Percentiles rank a stretch among this genome's conserved stretches.
Conservation (phyloP, 1,284 basidiomycete species). For the Hypsizygus ulmarius region DNA sequence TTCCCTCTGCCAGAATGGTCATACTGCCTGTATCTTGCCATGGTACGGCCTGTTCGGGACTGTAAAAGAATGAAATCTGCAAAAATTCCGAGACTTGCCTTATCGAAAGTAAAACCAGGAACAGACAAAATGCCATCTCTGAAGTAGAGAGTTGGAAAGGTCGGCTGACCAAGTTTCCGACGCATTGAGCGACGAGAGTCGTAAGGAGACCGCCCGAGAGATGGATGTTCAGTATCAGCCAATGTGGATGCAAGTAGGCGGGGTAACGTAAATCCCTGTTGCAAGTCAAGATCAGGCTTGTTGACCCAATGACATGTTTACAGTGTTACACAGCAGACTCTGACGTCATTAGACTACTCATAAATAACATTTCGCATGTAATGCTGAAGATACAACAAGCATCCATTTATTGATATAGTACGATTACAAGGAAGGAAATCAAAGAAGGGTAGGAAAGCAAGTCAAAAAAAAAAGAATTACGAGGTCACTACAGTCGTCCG, state of each 20-base stretch:
- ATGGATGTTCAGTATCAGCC: neutral
- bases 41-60: conserved; percentile 43
- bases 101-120: conserved; percentile 68
- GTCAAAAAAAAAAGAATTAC: conserved; percentile 25
- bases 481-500: conserved; percentile 36
- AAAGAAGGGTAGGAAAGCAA: conserved; percentile 14
- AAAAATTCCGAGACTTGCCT: conserved; percentile 36
- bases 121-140: conserved; percentile 58
- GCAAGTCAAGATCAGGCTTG: conserved; percentile 7
- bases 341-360: conserved; percentile 11
- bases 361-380: conserved; percentile 4
- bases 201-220: conserved; percentile 3
- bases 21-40: conserved; percentile 73
- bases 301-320: neutral
- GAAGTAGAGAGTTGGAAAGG: conserved; percentile 46
- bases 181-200: conserved; percentile 29
- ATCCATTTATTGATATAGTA: conserved; percentile 19
- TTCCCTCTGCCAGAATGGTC: conserved; percentile 65
- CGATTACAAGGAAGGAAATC: conserved; percentile 18
- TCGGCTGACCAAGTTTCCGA: conserved; percentile 44
- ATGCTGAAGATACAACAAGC: no score
- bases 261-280: neutral
- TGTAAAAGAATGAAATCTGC: neutral
- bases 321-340: neutral
- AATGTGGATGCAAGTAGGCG: neutral